Percentiles rank a stretch among this genome's conserved stretches.
Conservation (phyloP, 176 grass and related monocot species). For the Eleusine indica region DNA sequence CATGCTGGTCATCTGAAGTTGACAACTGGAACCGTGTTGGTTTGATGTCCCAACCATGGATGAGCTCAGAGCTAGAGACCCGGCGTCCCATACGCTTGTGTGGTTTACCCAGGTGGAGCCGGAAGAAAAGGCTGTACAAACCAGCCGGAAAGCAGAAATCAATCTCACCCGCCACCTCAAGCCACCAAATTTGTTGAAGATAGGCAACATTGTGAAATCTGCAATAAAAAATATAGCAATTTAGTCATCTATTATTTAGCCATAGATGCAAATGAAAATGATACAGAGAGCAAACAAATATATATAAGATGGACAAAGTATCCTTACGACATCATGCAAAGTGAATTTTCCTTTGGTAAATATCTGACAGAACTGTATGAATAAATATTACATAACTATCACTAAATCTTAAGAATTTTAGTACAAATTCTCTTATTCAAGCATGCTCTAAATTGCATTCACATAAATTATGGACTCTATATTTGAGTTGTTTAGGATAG, state of each 20-base stretch:
- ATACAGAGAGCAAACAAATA: neutral
- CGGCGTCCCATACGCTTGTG: constrained; percentile 51
- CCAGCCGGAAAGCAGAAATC: constrained; percentile 77
- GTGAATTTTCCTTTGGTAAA: neutral
- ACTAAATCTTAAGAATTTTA: neutral
- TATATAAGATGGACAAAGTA: neutral
- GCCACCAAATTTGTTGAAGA: constrained; percentile 92
- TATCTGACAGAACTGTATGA: constrained; percentile 1
- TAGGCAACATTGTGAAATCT: constrained; percentile 76
- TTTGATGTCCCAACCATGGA: constrained; percentile 82
- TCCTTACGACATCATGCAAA: neutral
- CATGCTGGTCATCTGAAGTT: constrained; percentile 64
- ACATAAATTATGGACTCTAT: neutral
- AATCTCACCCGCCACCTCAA: constrained; percentile 65
- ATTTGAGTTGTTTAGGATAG: neutral
- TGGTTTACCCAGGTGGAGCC: constrained; percentile 65
- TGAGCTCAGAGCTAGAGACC: constrained; percentile 45
- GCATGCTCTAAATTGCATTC: neutral
- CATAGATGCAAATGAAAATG: neutral
- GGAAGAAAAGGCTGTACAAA: constrained; percentile 74
- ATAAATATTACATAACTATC: neutral
- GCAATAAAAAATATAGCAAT: constrained; percentile 24
- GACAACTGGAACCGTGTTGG: constrained; percentile 72
- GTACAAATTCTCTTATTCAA: neutral
- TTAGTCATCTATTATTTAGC: constrained; percentile 1